These are phyloP conservation scores for Komagataella phaffii DNA, from an alignment of 805 yeast genomes.

Conservation along the genomic window DNA sequence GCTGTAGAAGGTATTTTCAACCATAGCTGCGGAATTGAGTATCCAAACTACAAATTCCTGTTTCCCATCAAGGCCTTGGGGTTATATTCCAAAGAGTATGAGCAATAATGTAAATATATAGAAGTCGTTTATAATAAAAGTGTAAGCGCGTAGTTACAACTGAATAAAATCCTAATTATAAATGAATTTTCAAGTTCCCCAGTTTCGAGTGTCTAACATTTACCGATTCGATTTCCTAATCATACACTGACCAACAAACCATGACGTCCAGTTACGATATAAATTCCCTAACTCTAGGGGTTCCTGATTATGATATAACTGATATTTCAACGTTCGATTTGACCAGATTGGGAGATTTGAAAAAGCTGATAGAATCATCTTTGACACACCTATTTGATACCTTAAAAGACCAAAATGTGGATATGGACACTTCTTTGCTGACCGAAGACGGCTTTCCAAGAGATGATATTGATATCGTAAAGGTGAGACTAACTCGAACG, in stretches of 20 bases:
- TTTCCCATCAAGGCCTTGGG: slow-evolving; percentile 94
- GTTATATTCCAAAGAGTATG: slow-evolving; percentile 25
- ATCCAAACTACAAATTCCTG: slow-evolving; percentile 82
- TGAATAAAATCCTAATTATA: too few relatives aligned
- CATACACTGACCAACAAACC: too few relatives aligned
- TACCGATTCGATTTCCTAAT: too few relatives aligned
- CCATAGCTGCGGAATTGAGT: slow-evolving; percentile 84
- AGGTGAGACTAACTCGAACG: slow-evolving; percentile 46
- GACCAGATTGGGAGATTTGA: slow-evolving; percentile 16
- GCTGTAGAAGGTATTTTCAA: slow-evolving; percentile 93
- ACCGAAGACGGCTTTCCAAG: slow-evolving; percentile 79
- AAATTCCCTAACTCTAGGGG: neutral
- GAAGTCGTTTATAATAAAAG: neutral
- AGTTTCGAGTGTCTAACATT: neutral
- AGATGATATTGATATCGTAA: slow-evolving; percentile 67
- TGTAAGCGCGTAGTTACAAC: neutral
- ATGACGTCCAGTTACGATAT: neutral
- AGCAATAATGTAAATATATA: slow-evolving; percentile 7
- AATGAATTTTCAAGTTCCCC: neutral
- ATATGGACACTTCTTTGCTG: slow-evolving; percentile 52
- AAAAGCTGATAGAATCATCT: slow-evolving; percentile 23
- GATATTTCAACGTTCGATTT: slow-evolving; percentile 6
- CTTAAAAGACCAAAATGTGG: slow-evolving; percentile 24
- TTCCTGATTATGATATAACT: slow-evolving; percentile 6
- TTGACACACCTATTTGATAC: neutral